Percentiles rank a stretch among this genome's conserved stretches.
phyloP scores from a whole-genome alignment of 2,329 filamentous ascomycete species.

The Diplodia sapinea region DNA sequence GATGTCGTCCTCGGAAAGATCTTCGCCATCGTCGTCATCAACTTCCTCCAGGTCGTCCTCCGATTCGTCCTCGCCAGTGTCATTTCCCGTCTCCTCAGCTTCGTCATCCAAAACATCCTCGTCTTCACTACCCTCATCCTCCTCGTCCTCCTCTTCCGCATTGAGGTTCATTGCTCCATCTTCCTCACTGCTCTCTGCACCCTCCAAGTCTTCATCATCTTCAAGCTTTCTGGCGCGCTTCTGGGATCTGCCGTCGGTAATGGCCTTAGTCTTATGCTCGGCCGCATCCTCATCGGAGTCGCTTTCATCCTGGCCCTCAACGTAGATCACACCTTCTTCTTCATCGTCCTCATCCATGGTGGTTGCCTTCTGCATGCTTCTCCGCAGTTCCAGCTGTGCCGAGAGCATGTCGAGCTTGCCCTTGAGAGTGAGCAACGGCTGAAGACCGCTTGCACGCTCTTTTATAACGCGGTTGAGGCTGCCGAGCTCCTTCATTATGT shows the following conservation, averaged over 20 bases:
- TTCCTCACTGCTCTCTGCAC: slow-evolving; percentile 61
- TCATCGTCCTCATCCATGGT: slow-evolving; percentile 66
- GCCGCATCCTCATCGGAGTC: slow-evolving; percentile 52
- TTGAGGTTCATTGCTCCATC: slow-evolving; percentile 54
- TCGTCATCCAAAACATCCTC: slow-evolving; percentile 59
- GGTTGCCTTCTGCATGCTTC: slow-evolving; percentile 66
- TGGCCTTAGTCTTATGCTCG: slow-evolving; percentile 53
- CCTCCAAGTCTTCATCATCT: slow-evolving; percentile 50
- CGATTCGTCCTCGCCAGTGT: slow-evolving; percentile 54
- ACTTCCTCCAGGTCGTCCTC: slow-evolving; percentile 55
- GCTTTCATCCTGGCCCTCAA: slow-evolving; percentile 77
- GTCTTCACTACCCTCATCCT: slow-evolving; percentile 66
- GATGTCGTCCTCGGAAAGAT: slow-evolving; percentile 53
- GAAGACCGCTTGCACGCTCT: slow-evolving; percentile 81
- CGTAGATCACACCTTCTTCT: slow-evolving; percentile 79
- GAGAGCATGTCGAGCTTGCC: slow-evolving; percentile 95
- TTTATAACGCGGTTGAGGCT: slow-evolving; percentile 86
- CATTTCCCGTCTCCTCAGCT: slow-evolving; percentile 56
- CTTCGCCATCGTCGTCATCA: slow-evolving; percentile 52
- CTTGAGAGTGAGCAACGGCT: slow-evolving; percentile 84
- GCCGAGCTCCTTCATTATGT: slow-evolving; percentile 76
- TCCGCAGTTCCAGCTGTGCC: slow-evolving; percentile 82
- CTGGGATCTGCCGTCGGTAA: slow-evolving; percentile 33
- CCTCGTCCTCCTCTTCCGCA: slow-evolving; percentile 43
- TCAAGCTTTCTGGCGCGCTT: slow-evolving; percentile 30